A percentile compares a stretch with the other conserved stretches of the same genome.
Evolutionary conservation across 176 grass and related monocot genomes (phyloP).

Genomic region (Aegilops umbellulata): DNA sequence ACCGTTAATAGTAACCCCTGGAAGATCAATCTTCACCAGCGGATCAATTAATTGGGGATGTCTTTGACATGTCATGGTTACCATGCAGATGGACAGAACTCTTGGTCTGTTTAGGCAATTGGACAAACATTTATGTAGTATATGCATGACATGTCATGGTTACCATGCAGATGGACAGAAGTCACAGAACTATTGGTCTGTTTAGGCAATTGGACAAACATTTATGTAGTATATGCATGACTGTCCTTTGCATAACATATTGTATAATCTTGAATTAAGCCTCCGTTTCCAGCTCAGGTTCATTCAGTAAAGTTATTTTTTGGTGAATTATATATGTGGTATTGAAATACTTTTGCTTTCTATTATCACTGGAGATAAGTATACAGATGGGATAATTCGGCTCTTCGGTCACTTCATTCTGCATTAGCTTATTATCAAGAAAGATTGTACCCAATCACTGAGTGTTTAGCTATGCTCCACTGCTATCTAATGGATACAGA

Average conservation of each 20-base stretch:
- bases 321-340: background rate
- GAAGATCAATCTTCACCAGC: background rate
- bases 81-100: background rate
- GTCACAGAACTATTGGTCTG: background rate
- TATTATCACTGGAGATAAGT: background rate
- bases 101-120: constrained; percentile 4
- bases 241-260: background rate
- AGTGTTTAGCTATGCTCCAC: background rate
- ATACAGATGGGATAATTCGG: background rate
- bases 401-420: background rate
- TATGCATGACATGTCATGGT: background rate
- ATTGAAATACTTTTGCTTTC: background rate
- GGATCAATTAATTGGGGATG: background rate
- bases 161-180: background rate
- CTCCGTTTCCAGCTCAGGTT: background rate
- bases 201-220: background rate
- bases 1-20: background rate
- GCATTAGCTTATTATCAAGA: background rate
- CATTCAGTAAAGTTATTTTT: constrained; percentile 12
- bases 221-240: background rate
- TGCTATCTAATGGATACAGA: background rate
- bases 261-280: constrained; percentile 16
- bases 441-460: background rate
- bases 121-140: background rate
- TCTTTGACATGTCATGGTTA: background rate